Base-by-base conservation (phyloP, 23 red algal species). In the Gracilariopsis chorda region DNA sequence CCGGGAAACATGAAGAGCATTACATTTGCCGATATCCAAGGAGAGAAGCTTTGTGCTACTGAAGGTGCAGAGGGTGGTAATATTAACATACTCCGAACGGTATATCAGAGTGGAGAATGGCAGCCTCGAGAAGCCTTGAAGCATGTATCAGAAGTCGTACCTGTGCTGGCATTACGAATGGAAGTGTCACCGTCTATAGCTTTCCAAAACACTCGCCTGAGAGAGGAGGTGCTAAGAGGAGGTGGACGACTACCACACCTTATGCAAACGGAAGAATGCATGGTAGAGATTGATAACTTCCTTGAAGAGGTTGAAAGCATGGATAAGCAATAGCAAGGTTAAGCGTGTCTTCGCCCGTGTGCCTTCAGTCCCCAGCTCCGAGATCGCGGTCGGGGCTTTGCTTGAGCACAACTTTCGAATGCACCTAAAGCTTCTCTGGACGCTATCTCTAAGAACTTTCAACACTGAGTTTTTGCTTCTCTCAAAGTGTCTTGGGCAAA, bases 21-120 rank as follows among this genome's bases (percentile, higher is more conserved):
- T 19, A 57, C 78, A 8, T 63, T 83, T 24, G 39, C 25, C 36
- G 52, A 48, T 47, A 46, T 83, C 51, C 53, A 63, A 21, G 78
- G 78, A 47, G 78, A 61, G 4, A 49, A 37, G 55, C 16, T 83
- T n/a, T 83, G 78, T 83, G 52, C 53, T 48, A 40, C 8, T 46
- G 78, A 83, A 46, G 78, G 53, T 46, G 78, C 49, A 29, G 78
- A 59, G 6, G 78, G 78, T 16, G 78, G 78, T 46, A 63, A 83
- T 37, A 63, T 43, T 40, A 33, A 83, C 7, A 13, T 83, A 11
- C 30, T 83, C 51, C 53, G 78, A 46, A 65, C 55, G 16, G 39
- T 83, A 28, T 83, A 83, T 64, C 51, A 55, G 10, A 7, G 55
- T 46, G 27, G 49, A 28, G 55, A 62, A 28, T 83, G 78, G 78